Percentiles rank a stretch among this genome's conserved stretches.
Conservation (phyloP, 2,329 filamentous ascomycete species). For the Verticillium zaregamsianum region DNA sequence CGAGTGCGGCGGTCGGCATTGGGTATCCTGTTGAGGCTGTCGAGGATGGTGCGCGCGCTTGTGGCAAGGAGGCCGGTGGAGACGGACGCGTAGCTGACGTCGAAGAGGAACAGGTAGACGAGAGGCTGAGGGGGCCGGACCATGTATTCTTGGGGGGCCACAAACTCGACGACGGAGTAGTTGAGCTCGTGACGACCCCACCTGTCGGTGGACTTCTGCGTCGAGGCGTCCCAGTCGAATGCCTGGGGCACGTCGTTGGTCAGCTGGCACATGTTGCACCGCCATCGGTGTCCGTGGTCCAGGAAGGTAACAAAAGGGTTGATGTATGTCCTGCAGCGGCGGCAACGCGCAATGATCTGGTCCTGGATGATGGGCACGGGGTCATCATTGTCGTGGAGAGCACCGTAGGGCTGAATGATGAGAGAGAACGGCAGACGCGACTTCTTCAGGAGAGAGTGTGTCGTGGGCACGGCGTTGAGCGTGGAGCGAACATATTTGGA, state of each 20-base stretch:
- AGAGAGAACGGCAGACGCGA: slow-evolving; percentile 93
- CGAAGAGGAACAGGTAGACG: slow-evolving; percentile 92
- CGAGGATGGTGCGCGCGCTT: slow-evolving; percentile 85
- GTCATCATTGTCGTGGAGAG: slow-evolving; percentile 90
- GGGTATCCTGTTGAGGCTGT: slow-evolving; percentile 95
- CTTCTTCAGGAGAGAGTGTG: slow-evolving; percentile 90
- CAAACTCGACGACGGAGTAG: slow-evolving; percentile 94
- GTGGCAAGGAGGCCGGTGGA: slow-evolving; percentile 90
- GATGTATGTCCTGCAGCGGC: slow-evolving; percentile 94
- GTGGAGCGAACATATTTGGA: slow-evolving; percentile 95
- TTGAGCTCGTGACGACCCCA: slow-evolving; percentile 93
- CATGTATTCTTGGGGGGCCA: slow-evolving; percentile 99
- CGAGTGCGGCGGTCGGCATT: slow-evolving; percentile 92
- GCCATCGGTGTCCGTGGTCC: slow-evolving; percentile 95
- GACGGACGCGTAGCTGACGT: slow-evolving; percentile 87
- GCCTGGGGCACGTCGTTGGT: slow-evolving; percentile 99
- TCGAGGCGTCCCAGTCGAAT: slow-evolving; percentile 94
- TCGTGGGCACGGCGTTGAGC: slow-evolving; percentile 89
- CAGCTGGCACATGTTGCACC: slow-evolving; percentile 99
- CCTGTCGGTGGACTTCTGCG: slow-evolving; percentile 86
- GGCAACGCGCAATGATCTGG: slow-evolving; percentile 94
- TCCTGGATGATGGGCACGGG: slow-evolving; percentile 88
- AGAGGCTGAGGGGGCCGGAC: slow-evolving; percentile 92
- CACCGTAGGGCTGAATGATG: slow-evolving; percentile 91
- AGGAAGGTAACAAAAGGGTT: slow-evolving; percentile 96